phyloP scores from a whole-genome alignment of 768 basidiomycete genomes.

The Cubamyces sp. region DNA sequence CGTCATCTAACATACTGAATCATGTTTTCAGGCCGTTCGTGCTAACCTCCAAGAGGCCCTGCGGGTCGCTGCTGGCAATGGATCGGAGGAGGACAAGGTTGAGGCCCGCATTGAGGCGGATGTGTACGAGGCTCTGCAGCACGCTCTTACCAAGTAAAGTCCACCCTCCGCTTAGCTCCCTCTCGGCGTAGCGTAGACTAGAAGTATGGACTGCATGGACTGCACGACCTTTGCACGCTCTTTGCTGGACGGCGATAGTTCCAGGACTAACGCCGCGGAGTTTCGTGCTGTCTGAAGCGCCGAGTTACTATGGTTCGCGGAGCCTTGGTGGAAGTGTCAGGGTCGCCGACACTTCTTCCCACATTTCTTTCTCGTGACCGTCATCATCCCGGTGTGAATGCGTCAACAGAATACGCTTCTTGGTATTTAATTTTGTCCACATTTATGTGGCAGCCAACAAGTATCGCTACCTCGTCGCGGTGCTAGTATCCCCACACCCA shows the following conservation, averaged over 20 bases:
- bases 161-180: slow-evolving; percentile 1
- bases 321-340: background rate
- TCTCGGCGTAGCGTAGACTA: slow-evolving; percentile 20
- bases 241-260: background rate
- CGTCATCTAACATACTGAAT: background rate
- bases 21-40: slow-evolving; percentile 73
- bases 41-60: slow-evolving; percentile 88
- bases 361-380: background rate
- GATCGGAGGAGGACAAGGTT: slow-evolving; percentile 90
- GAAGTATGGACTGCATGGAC: slow-evolving; percentile 1
- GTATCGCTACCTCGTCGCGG: no score
- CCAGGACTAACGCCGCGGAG: no score
- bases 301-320: no score
- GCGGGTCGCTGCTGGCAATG: slow-evolving; percentile 77
- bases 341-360: background rate
- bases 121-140: slow-evolving; percentile 94
- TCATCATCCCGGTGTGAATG: background rate
- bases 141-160: slow-evolving; percentile 64
- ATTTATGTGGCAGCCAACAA: background rate
- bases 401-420: background rate
- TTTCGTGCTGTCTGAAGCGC: no score
- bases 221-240: background rate
- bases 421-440: background rate
- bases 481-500: background rate
- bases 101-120: slow-evolving; percentile 95